Conservation (phyloP, 1,284 basidiomycete genomes). For the Microbotryomycetes sp. region DNA sequence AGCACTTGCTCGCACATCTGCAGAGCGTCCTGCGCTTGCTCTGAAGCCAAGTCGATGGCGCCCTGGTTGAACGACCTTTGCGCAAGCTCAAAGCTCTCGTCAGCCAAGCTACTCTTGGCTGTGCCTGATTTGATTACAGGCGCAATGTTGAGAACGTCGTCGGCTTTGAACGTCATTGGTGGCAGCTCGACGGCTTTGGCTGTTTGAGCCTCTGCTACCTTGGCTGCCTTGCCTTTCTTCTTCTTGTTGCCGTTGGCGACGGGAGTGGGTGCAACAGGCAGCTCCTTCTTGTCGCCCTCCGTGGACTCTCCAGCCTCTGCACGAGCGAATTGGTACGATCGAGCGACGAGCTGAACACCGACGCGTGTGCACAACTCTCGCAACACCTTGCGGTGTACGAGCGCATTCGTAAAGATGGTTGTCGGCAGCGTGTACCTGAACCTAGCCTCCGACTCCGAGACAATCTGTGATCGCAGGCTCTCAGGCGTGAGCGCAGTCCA, state of each 20-base stretch:
- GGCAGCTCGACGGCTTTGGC: constrained; percentile 30
- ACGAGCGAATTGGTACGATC: constrained; percentile 47
- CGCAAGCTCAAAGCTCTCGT: constrained; percentile 52
- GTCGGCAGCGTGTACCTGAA: constrained; percentile 49
- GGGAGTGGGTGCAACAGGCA: constrained; percentile 4
- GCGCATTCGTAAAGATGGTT: constrained; percentile 45
- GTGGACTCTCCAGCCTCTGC: not conserved
- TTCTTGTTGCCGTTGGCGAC: constrained; percentile 34
- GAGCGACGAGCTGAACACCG: constrained; percentile 52
- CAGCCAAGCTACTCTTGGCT: constrained; percentile 48
- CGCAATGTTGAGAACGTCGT: constrained; percentile 50
- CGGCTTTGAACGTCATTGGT: constrained; percentile 47
- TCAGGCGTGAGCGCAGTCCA: constrained; percentile 51
- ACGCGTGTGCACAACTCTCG: constrained; percentile 50
- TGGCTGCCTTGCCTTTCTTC: constrained; percentile 41
- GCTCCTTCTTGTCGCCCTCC: constrained; percentile 10
- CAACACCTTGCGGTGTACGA: constrained; percentile 39
- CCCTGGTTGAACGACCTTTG: constrained; percentile 49
- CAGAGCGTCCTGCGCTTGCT: constrained; percentile 51
- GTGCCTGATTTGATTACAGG: constrained; percentile 51
- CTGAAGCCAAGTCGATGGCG: constrained; percentile 49
- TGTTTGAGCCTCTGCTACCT: constrained; percentile 35
- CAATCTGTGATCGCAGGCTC: constrained; percentile 44
- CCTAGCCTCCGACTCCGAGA: constrained; percentile 45
- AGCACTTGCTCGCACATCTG: constrained; percentile 54